Conservation (phyloP, 2,329 filamentous ascomycete genomes). For the Aspergillus flavus region DNA sequence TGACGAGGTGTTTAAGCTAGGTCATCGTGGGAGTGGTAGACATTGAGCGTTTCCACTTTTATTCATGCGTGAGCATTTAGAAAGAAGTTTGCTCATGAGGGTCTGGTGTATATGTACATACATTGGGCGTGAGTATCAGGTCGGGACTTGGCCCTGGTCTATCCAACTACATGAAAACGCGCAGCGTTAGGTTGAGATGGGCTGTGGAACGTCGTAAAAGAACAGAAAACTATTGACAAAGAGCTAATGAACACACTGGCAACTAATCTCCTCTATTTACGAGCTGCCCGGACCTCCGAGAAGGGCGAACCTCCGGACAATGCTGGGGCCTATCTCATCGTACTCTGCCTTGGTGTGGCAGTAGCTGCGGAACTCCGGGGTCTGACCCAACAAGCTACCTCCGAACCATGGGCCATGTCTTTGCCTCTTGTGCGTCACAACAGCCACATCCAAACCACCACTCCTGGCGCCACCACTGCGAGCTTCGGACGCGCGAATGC, state of each 20-base stretch:
- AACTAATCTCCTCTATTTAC: slow-evolving; percentile 26
- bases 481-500: slow-evolving; percentile 89
- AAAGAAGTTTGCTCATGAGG: not conserved
- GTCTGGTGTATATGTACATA: slow-evolving; percentile 1
- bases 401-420: slow-evolving; percentile 98
- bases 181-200: not conserved
- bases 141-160: not conserved
- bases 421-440: slow-evolving; percentile 97
- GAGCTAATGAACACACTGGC: slow-evolving; percentile 8
- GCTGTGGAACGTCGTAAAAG: slow-evolving; percentile 2
- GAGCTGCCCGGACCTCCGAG: slow-evolving; percentile 80
- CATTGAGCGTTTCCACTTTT: not conserved
- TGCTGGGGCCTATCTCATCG: slow-evolving; percentile 93
- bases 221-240: slow-evolving; percentile 33
- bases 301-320: slow-evolving; percentile 90
- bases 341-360: slow-evolving; percentile 93
- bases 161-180: slow-evolving; percentile 5
- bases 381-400: slow-evolving; percentile 93
- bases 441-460: slow-evolving; percentile 92
- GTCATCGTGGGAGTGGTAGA: not conserved
- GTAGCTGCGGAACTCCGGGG: slow-evolving; percentile 96
- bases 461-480: slow-evolving; percentile 89
- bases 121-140: not conserved
- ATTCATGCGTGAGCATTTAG: too few relatives aligned
- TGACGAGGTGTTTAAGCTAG: not conserved